A percentile compares a stretch with the other conserved stretches of the same genome.
Conservation (phyloP, 1,284 basidiomycete genomes). For the Chalciporus sp. region DNA sequence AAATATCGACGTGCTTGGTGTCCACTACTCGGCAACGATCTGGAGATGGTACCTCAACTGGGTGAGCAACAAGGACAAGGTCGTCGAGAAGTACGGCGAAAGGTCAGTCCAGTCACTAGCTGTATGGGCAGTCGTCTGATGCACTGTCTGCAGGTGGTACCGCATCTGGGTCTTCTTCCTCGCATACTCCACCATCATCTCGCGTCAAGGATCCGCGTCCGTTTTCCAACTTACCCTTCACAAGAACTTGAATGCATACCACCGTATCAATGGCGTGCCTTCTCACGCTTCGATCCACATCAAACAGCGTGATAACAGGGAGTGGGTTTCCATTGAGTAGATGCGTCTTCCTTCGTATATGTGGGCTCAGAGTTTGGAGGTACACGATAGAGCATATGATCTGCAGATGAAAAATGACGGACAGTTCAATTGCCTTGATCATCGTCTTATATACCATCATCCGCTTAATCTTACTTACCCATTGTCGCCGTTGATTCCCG, state of each 20-base stretch:
- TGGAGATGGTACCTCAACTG: conserved; percentile 97
- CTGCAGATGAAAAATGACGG: conserved; percentile 13
- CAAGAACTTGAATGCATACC: conserved; percentile 96
- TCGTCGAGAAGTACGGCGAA: conserved; percentile 89
- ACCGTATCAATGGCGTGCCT: conserved; percentile 79
- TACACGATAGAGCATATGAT: conserved; percentile 2
- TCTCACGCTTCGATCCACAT: conserved; percentile 78
- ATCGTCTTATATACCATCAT: conserved; percentile 24
- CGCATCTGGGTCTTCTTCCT: conserved; percentile 92
- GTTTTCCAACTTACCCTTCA: conserved; percentile 96
- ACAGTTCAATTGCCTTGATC: conserved; percentile 1
- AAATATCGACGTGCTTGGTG: conserved; percentile 93
- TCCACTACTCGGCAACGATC: conserved; percentile 96
- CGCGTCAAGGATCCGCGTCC: conserved; percentile 82
- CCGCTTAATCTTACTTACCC: conserved; percentile 32
- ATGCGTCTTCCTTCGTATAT: not conserved
- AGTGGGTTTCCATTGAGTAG: conserved; percentile 32
- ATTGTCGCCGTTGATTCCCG: not conserved
- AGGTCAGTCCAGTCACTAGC: conserved; percentile 33
- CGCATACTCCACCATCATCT: conserved; percentile 75
- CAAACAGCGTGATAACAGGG: conserved; percentile 35
- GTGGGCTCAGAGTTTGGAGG: not conserved
- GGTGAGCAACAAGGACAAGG: conserved; percentile 87
- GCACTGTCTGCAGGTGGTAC: conserved; percentile 59
- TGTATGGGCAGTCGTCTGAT: not conserved